A percentile compares a stretch with the other conserved stretches of the same genome.
These are phyloP conservation scores for Microdochium paspali DNA, from an alignment of 2,329 filamentous ascomycete genomes.

Conservation along the genomic window DNA sequence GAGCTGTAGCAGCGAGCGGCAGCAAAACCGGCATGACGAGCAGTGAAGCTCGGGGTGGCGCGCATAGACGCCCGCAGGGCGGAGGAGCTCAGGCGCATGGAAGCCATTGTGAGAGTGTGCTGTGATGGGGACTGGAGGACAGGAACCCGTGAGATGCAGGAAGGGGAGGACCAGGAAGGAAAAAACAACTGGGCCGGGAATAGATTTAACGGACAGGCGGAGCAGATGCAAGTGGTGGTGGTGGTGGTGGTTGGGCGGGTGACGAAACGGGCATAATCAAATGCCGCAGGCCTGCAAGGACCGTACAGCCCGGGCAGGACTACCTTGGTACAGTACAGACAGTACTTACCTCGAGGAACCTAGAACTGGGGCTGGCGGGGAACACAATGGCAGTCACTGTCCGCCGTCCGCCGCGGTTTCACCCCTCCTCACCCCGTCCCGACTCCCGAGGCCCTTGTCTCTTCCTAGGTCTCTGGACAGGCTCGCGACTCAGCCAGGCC, in stretches of 20 bases:
- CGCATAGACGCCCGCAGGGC: conserved; percentile 67
- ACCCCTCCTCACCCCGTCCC: neutral
- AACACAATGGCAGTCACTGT: neutral
- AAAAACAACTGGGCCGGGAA: conserved; percentile 8
- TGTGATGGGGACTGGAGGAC: conserved; percentile 14
- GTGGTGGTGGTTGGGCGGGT: neutral
- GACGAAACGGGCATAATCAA: neutral
- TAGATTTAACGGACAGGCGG: conserved; percentile 2
- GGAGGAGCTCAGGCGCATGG: conserved; percentile 71
- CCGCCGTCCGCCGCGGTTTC: neutral
- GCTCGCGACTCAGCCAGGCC: too few species aligned
- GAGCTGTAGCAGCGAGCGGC: conserved; percentile 85
- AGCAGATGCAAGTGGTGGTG: neutral
- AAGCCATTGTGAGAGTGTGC: conserved; percentile 58
- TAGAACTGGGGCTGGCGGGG: neutral
- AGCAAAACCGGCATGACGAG: conserved; percentile 66
- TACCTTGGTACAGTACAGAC: neutral
- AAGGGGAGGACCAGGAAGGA: conserved; percentile 10
- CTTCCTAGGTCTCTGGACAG: too few species aligned
- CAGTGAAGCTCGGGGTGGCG: conserved; percentile 55
- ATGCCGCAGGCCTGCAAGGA: neutral
- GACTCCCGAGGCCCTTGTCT: too few species aligned
- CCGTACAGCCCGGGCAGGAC: neutral
- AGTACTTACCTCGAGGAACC: neutral
- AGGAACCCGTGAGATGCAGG: conserved; percentile 6